Base-by-base conservation (phyloP, 2,329 filamentous ascomycete species). In the Arthrobotrys sinensis region DNA sequence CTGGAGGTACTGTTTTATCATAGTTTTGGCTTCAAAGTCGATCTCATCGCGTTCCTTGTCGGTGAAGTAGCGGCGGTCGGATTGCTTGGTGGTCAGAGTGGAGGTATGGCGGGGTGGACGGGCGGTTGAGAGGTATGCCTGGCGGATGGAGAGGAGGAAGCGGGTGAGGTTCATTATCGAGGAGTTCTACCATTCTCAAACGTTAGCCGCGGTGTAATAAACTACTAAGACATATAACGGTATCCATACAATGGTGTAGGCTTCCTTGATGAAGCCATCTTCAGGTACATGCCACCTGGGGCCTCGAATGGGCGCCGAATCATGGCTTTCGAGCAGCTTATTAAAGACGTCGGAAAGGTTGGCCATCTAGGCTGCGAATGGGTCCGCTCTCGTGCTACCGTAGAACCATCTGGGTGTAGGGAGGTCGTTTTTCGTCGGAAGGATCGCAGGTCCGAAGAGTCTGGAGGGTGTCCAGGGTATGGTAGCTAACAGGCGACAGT, bases 251-350 rank as follows among this genome's bases (percentile, higher is more conserved):
- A 98, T 97, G 83, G 92, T 90, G 85, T 97, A 96, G 66, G 96
- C 96, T 85, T 98, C 95, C 83, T 95, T 94, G 38, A 98, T 87
- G 83, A 98, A 99, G 82, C 92, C 92, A 83, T 97, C 93, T 88
- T 86, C 60, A 87, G 81, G 71, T 84, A 86, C 80, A 87, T 87
- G 80, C 76, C 76, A 70, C 48, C 69, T 55, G 55, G 14, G 70
- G 19, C 69, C 83, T 82, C 53, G 62, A 36, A 78, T 64, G 19
- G 75, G 75, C 24, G 75, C 75, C 62, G 75, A 78, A 34, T 46
- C 62, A 64, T 68, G 75, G 62, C 75, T 48, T 45, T 78, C 53
- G 32, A 78, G 75, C 48, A 78, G 53, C 57, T 78, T 63, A 28
- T 78, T 72, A 36, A 78, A 72, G n/a, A 43, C 45, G 34, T 78